Percentiles rank a stretch among this genome's conserved stretches.
These are phyloP conservation scores for Saccharomycopsis babjevae DNA, from an alignment of 805 yeast genomes.

Conservation along the genomic window DNA sequence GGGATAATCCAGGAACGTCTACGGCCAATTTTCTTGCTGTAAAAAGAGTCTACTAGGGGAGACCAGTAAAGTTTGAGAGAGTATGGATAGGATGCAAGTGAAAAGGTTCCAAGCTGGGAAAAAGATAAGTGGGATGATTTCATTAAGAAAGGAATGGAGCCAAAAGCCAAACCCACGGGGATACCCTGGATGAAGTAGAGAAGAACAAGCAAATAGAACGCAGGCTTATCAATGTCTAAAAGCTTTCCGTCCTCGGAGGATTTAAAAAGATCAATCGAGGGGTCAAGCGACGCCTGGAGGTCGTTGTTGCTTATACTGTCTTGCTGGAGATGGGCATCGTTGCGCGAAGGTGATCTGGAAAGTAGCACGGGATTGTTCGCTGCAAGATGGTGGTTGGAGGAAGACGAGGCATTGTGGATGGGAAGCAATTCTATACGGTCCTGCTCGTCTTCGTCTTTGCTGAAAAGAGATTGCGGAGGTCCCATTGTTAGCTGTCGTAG, in stretches of 20 bases:
- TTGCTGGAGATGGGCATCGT: neutral
- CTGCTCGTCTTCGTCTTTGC: neutral
- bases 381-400: neutral
- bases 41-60: conserved; percentile 88
- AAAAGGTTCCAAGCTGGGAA: conserved; percentile 83
- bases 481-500: neutral
- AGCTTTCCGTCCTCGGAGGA: conserved; percentile 6
- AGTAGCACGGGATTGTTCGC: neutral
- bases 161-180: conserved; percentile 93
- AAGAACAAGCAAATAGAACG: conserved; percentile 61
- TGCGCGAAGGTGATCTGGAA: neutral
- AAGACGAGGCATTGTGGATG: conserved; percentile 1
- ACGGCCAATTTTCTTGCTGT: conserved; percentile 58
- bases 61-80: conserved; percentile 90
- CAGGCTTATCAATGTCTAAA: conserved; percentile 45
- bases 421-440: conserved; percentile 12
- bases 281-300: neutral
- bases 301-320: neutral
- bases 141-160: conserved; percentile 82
- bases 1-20: conserved; percentile 94
- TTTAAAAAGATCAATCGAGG: neutral
- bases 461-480: neutral
- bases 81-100: conserved; percentile 91
- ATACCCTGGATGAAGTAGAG: conserved; percentile 88
- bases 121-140: conserved; percentile 69